phyloP scores from a whole-genome alignment of 2,329 filamentous ascomycete genomes.

The Juglanconis oblonga region DNA sequence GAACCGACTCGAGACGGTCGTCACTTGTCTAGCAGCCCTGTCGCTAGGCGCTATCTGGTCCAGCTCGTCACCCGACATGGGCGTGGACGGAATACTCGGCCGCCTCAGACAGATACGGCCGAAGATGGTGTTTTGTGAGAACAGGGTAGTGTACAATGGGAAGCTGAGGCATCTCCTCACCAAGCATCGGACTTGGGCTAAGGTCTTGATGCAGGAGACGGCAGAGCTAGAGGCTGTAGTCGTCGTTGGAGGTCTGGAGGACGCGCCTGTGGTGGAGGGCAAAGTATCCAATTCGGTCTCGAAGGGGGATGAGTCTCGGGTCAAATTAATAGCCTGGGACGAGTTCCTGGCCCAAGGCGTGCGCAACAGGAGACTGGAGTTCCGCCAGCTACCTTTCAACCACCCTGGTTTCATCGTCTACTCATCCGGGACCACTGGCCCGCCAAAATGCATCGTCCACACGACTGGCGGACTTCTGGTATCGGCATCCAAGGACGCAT shows the following conservation, averaged over 20 bases:
- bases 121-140: slow-evolving; percentile 15
- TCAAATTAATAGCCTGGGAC: not conserved
- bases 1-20: slow-evolving; percentile 15
- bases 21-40: slow-evolving; percentile 11
- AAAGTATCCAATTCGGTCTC: not conserved
- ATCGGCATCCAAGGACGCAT: slow-evolving; percentile 55
- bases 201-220: not conserved
- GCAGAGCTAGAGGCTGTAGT: slow-evolving; percentile 4
- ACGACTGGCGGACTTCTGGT: slow-evolving; percentile 64
- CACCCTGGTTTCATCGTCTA: slow-evolving; percentile 61
- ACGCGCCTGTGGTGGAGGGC: no score
- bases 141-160: slow-evolving; percentile 9
- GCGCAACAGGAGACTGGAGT: not conserved
- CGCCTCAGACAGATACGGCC: slow-evolving; percentile 17
- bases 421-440: slow-evolving; percentile 77
- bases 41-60: slow-evolving; percentile 19
- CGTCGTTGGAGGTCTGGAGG: not conserved
- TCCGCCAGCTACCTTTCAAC: slow-evolving; percentile 1
- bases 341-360: not conserved
- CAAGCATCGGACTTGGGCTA: slow-evolving; percentile 7
- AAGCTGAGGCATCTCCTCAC: slow-evolving; percentile 3
- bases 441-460: slow-evolving; percentile 84
- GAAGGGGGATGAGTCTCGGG: not conserved
- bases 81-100: slow-evolving; percentile 15
- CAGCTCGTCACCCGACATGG: slow-evolving; percentile 16